These are phyloP conservation scores for Xerocomellus chrysenteron DNA, from an alignment of 768 basidiomycete species.

Conservation along the genomic window DNA sequence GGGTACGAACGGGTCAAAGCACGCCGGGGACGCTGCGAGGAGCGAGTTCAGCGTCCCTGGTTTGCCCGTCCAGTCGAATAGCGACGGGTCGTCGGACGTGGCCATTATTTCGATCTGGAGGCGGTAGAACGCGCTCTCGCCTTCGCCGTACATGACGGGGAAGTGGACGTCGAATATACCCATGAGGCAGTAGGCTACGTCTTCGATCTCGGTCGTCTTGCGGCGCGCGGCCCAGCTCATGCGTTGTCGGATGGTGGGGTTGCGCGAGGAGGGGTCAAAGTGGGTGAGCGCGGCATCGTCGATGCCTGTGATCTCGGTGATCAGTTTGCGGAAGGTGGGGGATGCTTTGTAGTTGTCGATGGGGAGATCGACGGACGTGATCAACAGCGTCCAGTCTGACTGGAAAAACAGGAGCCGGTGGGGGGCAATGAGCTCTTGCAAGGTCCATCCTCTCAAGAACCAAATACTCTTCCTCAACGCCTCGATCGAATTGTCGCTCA, in stretches of 20 bases:
- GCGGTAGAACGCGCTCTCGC: slow-evolving; percentile 24
- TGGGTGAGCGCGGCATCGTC: slow-evolving; percentile 17
- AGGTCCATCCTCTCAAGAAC: slow-evolving; percentile 28
- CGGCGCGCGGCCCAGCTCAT: slow-evolving; percentile 32
- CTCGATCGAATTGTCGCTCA: slow-evolving; percentile 10
- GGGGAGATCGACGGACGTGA: slow-evolving; percentile 14
- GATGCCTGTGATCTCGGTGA: slow-evolving; percentile 19
- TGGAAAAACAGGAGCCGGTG: slow-evolving; percentile 21
- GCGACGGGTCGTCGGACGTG: slow-evolving; percentile 19
- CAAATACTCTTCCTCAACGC: slow-evolving; percentile 19
- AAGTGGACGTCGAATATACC: slow-evolving; percentile 29
- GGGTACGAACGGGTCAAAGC: slow-evolving; percentile 24
- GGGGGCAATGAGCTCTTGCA: slow-evolving; percentile 30
- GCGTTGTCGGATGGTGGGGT: slow-evolving; percentile 16
- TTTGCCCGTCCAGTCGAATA: slow-evolving; percentile 28
- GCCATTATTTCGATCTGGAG: slow-evolving; percentile 30
- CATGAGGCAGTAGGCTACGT: slow-evolving; percentile 30
- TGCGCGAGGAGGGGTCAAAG: slow-evolving; percentile 17
- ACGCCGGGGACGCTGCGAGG: slow-evolving; percentile 16
- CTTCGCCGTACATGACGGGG: slow-evolving; percentile 32
- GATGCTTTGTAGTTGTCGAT: slow-evolving; percentile 19
- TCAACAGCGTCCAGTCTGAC: slow-evolving; percentile 21
- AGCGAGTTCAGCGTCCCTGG: slow-evolving; percentile 11
- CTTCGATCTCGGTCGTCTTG: slow-evolving; percentile 30
- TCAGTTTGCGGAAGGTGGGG: slow-evolving; percentile 7